Conservation (phyloP, 1,284 basidiomycete genomes). For the Irpex rosettiformis region DNA sequence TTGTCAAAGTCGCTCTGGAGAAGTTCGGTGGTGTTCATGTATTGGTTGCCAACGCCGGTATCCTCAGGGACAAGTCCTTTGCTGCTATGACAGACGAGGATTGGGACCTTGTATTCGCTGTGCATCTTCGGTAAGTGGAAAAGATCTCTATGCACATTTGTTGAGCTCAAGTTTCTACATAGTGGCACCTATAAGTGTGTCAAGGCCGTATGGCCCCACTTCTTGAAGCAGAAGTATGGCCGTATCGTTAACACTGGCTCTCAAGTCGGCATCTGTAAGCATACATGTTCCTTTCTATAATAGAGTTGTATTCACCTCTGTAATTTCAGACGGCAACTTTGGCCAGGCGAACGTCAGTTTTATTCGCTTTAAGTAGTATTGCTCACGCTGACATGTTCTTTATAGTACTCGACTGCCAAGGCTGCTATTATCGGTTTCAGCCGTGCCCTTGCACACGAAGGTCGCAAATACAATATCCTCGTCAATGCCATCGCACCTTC, state of each 20-base stretch:
- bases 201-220: slow-evolving; percentile 96
- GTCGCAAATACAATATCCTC: slow-evolving; percentile 86
- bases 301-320: slow-evolving; percentile 8
- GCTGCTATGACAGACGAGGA: slow-evolving; percentile 86
- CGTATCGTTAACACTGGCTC: slow-evolving; percentile 95
- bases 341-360: slow-evolving; percentile 78
- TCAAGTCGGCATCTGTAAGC: slow-evolving; percentile 87
- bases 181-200: slow-evolving; percentile 80
- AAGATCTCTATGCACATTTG: not conserved
- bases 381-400: not conserved
- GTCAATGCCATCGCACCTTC: slow-evolving; percentile 89
- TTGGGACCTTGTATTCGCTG: slow-evolving; percentile 90
- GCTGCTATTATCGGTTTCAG: slow-evolving; percentile 92
- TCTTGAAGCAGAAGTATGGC: slow-evolving; percentile 96
- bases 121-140: slow-evolving; percentile 71
- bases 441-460: slow-evolving; percentile 89
- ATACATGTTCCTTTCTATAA: not conserved
- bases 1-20: slow-evolving; percentile 86
- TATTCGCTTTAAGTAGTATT: not conserved
- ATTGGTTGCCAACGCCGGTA: slow-evolving; percentile 93
- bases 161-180: not conserved
- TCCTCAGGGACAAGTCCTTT: slow-evolving; percentile 92
- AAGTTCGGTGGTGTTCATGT: slow-evolving; percentile 89
- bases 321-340: slow-evolving; percentile 80
- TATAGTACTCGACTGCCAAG: slow-evolving; percentile 88